Conservation (phyloP, 164 flowering plant species). For the Vitis riparia region DNA sequence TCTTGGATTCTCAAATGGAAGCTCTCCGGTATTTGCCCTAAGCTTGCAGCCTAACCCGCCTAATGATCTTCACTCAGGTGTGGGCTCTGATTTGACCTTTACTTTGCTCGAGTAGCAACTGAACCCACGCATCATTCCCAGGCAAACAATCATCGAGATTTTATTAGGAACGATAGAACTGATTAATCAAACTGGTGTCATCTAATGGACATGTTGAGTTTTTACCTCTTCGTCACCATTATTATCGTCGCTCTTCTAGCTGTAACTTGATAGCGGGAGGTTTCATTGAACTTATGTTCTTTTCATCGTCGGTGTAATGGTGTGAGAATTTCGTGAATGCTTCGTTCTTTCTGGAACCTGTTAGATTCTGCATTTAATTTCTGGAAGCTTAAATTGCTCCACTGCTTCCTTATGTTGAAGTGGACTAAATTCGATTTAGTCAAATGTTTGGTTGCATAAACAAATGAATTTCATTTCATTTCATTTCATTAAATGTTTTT, state of each 20-base stretch:
- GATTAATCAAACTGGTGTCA: too few species aligned
- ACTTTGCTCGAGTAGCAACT: conserved; percentile 25
- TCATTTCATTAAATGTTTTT: too few species aligned
- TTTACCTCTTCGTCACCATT: background rate
- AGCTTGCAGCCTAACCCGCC: conserved; percentile 27
- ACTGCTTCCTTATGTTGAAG: too few species aligned
- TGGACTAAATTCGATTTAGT: too few species aligned
- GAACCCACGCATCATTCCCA: background rate
- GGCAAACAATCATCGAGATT: too few species aligned
- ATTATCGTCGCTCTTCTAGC: background rate
- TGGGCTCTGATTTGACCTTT: conserved; percentile 35
- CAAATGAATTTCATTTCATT: too few species aligned
- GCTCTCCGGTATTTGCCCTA: conserved; percentile 23
- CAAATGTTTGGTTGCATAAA: too few species aligned
- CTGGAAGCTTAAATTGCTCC: too few species aligned
- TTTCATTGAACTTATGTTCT: background rate
- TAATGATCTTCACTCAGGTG: conserved; percentile 19
- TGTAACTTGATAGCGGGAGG: background rate
- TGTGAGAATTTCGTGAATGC: background rate
- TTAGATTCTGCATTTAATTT: too few species aligned
- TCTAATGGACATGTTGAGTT: background rate
- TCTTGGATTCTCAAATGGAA: conserved; percentile 22
- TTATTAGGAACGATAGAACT: too few species aligned
- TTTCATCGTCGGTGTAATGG: background rate
- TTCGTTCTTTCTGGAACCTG: too few species aligned